A percentile compares a stretch with the other conserved stretches of the same genome.
These are phyloP conservation scores for Tolypocladium paradoxum DNA, from an alignment of 2,329 filamentous ascomycete species.

Conservation along the genomic window DNA sequence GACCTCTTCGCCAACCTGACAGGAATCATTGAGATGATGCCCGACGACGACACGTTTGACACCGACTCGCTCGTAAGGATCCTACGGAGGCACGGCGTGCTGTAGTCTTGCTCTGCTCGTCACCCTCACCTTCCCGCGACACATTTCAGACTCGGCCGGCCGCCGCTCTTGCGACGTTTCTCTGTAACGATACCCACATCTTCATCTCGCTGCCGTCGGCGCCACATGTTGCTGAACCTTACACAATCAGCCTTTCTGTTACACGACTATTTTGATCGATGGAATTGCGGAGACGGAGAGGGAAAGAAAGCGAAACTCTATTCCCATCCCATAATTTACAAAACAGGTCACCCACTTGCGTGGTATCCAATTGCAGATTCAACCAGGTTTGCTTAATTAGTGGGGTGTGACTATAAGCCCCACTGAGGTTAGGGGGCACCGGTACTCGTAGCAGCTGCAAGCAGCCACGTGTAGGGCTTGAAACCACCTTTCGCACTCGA, in stretches of 20 bases:
- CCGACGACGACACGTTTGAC: constrained; percentile 52
- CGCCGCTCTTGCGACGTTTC: background rate
- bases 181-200: background rate
- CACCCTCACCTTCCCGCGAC: background rate
- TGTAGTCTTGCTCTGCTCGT: constrained; percentile 23
- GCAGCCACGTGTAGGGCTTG: no score
- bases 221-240: background rate
- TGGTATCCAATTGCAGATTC: no score
- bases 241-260: background rate
- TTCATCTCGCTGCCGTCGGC: background rate
- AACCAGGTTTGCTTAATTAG: no score
- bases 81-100: constrained; percentile 40
- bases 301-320: no score
- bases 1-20: constrained; percentile 87
- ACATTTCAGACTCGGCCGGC: background rate
- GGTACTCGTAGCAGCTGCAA: no score
- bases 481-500: no score
- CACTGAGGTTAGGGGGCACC: no score
- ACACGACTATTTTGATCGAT: background rate
- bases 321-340: no score
- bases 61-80: constrained; percentile 41
- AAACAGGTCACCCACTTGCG: no score
- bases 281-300: background rate
- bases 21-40: constrained; percentile 77
- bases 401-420: no score